Evolutionary conservation across 2,329 filamentous ascomycete species (phyloP).

Genomic region (Corinectria fuckeliana): DNA sequence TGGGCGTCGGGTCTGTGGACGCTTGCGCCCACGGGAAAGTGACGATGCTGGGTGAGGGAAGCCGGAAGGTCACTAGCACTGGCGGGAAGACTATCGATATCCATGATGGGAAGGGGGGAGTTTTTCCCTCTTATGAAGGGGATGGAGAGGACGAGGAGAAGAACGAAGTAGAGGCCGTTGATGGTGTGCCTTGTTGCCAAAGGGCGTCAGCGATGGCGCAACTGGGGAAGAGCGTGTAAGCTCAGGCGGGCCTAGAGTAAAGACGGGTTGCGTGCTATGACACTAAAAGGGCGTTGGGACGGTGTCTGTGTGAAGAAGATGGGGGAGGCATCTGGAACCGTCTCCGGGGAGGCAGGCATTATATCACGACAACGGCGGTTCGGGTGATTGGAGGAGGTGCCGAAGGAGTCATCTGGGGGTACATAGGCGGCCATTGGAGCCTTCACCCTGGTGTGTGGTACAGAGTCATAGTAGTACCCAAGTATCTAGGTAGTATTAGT

Average conservation of each 20-base stretch:
- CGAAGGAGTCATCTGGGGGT: slow-evolving; percentile 35
- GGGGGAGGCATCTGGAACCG: slow-evolving; percentile 32
- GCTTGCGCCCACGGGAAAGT: slow-evolving; percentile 23
- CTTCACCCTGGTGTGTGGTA: not conserved
- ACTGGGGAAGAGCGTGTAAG: not conserved
- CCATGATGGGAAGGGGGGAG: slow-evolving; percentile 24
- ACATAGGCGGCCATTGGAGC: slow-evolving; percentile 7
- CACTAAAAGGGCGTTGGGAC: slow-evolving; percentile 26
- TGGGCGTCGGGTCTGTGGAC: slow-evolving; percentile 22
- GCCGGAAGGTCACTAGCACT: slow-evolving; percentile 31
- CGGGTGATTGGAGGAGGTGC: slow-evolving; percentile 25
- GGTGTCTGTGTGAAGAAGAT: slow-evolving; percentile 21
- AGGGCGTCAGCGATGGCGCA: slow-evolving; percentile 34
- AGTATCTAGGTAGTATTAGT: not conserved
- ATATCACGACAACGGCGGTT: slow-evolving; percentile 22
- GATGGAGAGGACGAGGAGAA: not conserved
- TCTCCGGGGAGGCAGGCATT: slow-evolving; percentile 25
- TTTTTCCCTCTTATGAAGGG: slow-evolving; percentile 1
- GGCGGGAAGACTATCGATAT: slow-evolving; percentile 23
- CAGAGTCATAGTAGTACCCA: not conserved
- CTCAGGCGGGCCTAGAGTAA: not conserved
- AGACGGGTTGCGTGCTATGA: slow-evolving; percentile 34
- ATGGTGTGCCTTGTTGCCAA: slow-evolving; percentile 22
- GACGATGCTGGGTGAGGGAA: slow-evolving; percentile 26
- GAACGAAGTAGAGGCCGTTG: not conserved